Conservation (phyloP, 768 basidiomycete genomes). For the Stropharia rugosoannulata region DNA sequence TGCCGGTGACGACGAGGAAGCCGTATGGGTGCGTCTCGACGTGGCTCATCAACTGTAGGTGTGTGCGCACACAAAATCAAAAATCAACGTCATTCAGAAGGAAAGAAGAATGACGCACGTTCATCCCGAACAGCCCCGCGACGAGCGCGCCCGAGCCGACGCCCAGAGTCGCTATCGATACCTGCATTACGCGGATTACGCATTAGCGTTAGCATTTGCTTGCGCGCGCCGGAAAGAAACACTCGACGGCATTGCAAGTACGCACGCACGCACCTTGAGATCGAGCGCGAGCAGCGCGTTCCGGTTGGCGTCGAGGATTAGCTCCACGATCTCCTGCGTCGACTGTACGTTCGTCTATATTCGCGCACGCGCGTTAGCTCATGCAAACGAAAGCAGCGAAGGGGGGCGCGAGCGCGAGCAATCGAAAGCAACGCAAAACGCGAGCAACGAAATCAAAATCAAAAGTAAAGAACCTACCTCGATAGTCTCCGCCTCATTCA, state of each 20-base stretch:
- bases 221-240: background rate
- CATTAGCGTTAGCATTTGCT: background rate
- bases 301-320: conserved; percentile 94
- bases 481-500: conserved; percentile 87
- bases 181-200: too few species aligned
- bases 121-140: conserved; percentile 96
- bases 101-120: conserved; percentile 56
- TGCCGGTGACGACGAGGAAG: conserved; percentile 64
- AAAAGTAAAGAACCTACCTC: conserved; percentile 46
- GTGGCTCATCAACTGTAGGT: conserved; percentile 64
- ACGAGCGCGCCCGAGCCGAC: conserved; percentile 88
- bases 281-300: conserved; percentile 91
- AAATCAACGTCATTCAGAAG: too few species aligned
- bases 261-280: conserved; percentile 57
- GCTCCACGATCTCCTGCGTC: conserved; percentile 96
- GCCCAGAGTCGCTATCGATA: conserved; percentile 94
- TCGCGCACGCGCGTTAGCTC: background rate
- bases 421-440: background rate
- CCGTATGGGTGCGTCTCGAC: conserved; percentile 74
- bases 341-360: conserved; percentile 87
- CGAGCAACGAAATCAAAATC: background rate
- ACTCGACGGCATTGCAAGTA: background rate
- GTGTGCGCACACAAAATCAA: conserved; percentile 8
- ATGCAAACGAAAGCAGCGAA: too few species aligned
- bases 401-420: too few species aligned